These are phyloP conservation scores for Verticillium alfalfae DNA, from an alignment of 2,329 filamentous ascomycete species.

Conservation along the genomic window DNA sequence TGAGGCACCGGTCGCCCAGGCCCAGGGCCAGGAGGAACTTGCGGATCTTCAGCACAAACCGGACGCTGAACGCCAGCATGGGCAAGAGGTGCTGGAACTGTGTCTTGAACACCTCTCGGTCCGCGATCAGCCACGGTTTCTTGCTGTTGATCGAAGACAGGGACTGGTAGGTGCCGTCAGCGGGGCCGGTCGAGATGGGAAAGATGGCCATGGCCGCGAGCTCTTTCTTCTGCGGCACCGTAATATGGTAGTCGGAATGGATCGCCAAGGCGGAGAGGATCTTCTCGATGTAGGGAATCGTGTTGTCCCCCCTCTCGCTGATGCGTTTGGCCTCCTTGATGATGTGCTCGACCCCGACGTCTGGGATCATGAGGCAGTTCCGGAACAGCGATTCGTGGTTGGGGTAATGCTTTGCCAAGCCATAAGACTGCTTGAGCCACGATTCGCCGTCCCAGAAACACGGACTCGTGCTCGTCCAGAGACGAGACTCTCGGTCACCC, in stretches of 20 bases:
- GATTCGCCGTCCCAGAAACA: constrained; percentile 6
- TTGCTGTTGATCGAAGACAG: not conserved
- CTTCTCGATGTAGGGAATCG: not conserved
- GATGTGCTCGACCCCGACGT: not conserved
- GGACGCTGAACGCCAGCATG: constrained; percentile 1
- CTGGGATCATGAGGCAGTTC: not conserved
- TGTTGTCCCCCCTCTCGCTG: not conserved
- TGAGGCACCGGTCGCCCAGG: constrained; percentile 1
- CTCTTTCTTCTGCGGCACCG: not conserved
- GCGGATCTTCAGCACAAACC: constrained; percentile 3
- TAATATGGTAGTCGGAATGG: not conserved
- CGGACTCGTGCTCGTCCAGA: constrained; percentile 1
- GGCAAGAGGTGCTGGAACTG: constrained; percentile 3
- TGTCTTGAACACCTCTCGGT: constrained; percentile 1
- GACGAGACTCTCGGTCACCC: not conserved
- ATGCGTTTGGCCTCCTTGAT: constrained; percentile 1
- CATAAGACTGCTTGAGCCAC: constrained; percentile 3
- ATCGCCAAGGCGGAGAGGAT: not conserved
- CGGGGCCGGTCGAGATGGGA: not conserved
- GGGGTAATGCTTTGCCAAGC: constrained; percentile 1
- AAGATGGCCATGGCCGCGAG: not conserved
- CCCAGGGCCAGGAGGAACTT: not conserved
- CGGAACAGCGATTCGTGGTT: constrained; percentile 5
- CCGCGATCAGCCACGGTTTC: constrained; percentile 6
- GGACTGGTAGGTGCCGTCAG: not conserved